Conservation (phyloP, 2,329 filamentous ascomycete species). For the Apiospora hydei region DNA sequence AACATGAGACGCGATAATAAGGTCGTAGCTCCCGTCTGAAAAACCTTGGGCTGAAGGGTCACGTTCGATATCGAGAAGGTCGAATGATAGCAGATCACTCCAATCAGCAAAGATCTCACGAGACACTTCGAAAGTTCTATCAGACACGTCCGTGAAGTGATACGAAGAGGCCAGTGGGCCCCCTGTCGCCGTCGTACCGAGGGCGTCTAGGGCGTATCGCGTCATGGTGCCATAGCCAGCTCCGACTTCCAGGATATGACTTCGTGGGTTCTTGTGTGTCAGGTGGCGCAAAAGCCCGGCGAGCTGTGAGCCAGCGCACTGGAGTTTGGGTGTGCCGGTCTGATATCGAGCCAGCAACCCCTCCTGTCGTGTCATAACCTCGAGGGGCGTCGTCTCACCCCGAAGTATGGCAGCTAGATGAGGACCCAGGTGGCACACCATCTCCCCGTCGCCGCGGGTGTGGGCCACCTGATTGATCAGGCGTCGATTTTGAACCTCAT, state of each 20-base stretch:
- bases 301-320: slow-evolving; percentile 25
- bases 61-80: slow-evolving; percentile 41
- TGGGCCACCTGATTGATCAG: no score
- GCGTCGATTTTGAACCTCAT: no score
- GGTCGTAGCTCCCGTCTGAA: slow-evolving; percentile 31
- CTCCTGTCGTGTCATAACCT: no score
- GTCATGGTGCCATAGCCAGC: slow-evolving; percentile 22
- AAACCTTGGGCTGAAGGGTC: slow-evolving; percentile 30
- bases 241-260: slow-evolving; percentile 27
- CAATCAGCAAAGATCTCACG: slow-evolving; percentile 29
- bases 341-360: no score
- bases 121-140: slow-evolving; percentile 28
- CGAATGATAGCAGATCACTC: slow-evolving; percentile 40
- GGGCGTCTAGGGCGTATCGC: no score
- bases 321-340: no score
- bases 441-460: no score
- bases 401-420: no score
- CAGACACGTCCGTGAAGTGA: slow-evolving; percentile 31
- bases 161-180: no score
- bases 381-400: no score
- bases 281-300: not conserved
- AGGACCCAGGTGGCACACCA: no score
- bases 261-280: slow-evolving; percentile 23
- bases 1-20: slow-evolving; percentile 37
- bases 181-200: no score